A percentile compares a stretch with the other conserved stretches of the same genome.
phyloP scores from a whole-genome alignment of 1,284 basidiomycete genomes.

The Mycosarcoma mackinlayi region DNA sequence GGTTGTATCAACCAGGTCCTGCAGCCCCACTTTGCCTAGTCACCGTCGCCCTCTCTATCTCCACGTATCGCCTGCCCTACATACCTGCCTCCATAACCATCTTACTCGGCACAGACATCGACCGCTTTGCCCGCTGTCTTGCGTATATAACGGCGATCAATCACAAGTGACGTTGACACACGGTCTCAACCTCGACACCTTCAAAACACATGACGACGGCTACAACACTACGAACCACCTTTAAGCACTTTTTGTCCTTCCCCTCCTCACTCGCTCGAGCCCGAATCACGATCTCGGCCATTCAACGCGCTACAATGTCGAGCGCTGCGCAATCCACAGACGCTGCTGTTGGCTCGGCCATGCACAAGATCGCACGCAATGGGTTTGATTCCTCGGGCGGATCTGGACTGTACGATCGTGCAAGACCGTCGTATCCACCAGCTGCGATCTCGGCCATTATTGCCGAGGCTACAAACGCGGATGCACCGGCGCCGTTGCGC shows the following conservation, averaged over 20 bases:
- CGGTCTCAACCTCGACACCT: not conserved
- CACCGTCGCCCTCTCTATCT: not conserved
- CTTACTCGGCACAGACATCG: not conserved
- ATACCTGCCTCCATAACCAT: too few relatives aligned
- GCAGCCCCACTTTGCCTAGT: not conserved
- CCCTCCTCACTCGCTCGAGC: not conserved
- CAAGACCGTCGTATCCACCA: constrained; percentile 52
- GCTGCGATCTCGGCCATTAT: constrained; percentile 50
- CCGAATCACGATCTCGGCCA: not conserved
- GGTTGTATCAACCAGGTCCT: too few relatives aligned
- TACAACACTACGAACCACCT: not conserved
- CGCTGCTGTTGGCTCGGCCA: constrained; percentile 11
- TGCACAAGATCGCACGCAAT: constrained; percentile 50
- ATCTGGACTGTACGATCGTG: constrained; percentile 55
- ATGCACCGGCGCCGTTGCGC: constrained; percentile 33
- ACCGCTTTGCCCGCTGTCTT: constrained; percentile 7
- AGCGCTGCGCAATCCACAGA: constrained; percentile 5
- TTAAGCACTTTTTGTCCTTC: not conserved
- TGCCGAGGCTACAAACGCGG: constrained; percentile 22
- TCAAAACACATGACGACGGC: constrained; percentile 25
- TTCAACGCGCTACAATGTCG: constrained; percentile 12
- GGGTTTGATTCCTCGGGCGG: constrained; percentile 54
- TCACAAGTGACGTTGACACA: not conserved
- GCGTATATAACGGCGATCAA: not conserved
- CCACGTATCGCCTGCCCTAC: not conserved